Percentiles rank a stretch among this genome's conserved stretches.
phyloP scores from a whole-genome alignment of 1,284 basidiomycete species.

The Fistulina hepatica region DNA sequence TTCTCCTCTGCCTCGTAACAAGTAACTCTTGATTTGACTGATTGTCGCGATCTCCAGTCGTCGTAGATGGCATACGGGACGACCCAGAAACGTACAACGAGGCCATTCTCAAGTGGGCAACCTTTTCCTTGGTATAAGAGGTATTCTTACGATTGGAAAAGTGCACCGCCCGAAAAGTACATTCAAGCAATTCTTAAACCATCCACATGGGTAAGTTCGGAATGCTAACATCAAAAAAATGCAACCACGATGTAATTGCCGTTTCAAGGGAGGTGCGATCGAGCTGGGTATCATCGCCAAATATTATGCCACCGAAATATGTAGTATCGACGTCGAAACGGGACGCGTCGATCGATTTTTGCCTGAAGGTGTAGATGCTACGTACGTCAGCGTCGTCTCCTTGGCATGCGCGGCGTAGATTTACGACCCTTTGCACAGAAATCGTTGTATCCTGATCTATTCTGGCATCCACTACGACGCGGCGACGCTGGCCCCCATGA shows the following conservation, averaged over 20 bases:
- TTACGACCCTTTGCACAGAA: no score
- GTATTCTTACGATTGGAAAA: no score
- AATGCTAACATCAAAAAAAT: no score
- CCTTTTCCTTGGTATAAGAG: no score
- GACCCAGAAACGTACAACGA: slow-evolving; percentile 70
- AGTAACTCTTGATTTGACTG: no score
- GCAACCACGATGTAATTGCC: no score
- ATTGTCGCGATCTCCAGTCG: slow-evolving; percentile 59
- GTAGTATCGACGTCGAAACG: slow-evolving; percentile 83
- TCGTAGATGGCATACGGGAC: slow-evolving; percentile 66
- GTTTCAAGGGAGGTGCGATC: slow-evolving; percentile 93
- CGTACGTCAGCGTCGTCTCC: no score
- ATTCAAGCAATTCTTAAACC: slow-evolving; percentile 71
- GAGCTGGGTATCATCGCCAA: slow-evolving; percentile 75
- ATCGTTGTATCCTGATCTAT: slow-evolving; percentile 67
- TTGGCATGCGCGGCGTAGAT: no score
- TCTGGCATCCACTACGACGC: slow-evolving; percentile 95
- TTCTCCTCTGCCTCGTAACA: slow-evolving; percentile 5
- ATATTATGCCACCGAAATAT: slow-evolving; percentile 77
- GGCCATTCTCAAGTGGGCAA: slow-evolving; percentile 66
- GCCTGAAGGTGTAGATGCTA: slow-evolving; percentile 27
- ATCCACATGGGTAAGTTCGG: slow-evolving; percentile 77
- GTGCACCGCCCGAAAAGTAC: slow-evolving; percentile 66
- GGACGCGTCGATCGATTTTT: slow-evolving; percentile 82
- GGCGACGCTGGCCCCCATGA: slow-evolving; percentile 67